Evolutionary conservation across 1,139 yeast species (phyloP).

Genomic region (Suhomyces anneliseae): DNA sequence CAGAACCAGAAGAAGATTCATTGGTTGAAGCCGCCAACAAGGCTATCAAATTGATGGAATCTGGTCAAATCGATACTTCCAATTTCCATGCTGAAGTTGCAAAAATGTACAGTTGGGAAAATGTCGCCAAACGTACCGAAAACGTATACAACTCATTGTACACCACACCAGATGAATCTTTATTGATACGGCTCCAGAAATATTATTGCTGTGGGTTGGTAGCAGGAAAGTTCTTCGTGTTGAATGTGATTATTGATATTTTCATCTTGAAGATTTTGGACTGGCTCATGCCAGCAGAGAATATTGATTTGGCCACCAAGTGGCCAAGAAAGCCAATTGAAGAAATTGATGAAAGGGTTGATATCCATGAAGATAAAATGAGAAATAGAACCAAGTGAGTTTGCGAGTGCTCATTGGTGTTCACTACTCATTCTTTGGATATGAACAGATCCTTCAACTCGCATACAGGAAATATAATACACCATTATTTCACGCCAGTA

Average conservation of each 20-base stretch:
- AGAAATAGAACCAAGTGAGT: too few relatives aligned
- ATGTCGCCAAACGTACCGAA: constrained; percentile 85
- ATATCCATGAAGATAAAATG: too few relatives aligned
- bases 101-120: constrained; percentile 89
- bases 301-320: constrained; percentile 70
- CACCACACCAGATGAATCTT: constrained; percentile 45
- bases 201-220: constrained; percentile 77
- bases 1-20: constrained; percentile 80
- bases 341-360: not conserved
- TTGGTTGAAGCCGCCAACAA: constrained; percentile 65
- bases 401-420: too few relatives aligned
- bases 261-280: constrained; percentile 64
- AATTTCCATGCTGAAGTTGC: constrained; percentile 76
- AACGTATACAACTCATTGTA: constrained; percentile 67
- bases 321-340: constrained; percentile 57
- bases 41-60: constrained; percentile 61
- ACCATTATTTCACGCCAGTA: too few relatives aligned
- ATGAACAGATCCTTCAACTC: too few relatives aligned
- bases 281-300: constrained; percentile 63
- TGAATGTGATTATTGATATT: constrained; percentile 79
- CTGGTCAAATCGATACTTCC: constrained; percentile 66
- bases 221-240: constrained; percentile 80
- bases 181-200: constrained; percentile 51
- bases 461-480: too few relatives aligned
- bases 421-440: too few relatives aligned